A percentile compares a stretch with the other conserved stretches of the same genome.
Evolutionary conservation across 306 rosid genomes (phyloP).

Genomic region (Vicia villosa): DNA sequence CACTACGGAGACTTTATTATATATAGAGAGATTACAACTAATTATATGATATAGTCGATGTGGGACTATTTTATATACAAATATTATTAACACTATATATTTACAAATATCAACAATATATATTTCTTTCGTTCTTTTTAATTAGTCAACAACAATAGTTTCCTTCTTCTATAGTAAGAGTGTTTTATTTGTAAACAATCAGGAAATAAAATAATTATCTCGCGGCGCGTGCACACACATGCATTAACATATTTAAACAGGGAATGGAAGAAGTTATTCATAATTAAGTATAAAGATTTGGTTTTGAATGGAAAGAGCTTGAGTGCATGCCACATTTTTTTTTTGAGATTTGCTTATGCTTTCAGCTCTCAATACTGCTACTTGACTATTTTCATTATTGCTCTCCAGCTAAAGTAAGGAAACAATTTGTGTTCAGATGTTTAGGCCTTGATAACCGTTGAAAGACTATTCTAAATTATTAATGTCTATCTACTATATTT

Average conservation of each 20-base stretch:
- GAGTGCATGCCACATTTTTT: background rate
- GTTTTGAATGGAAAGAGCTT: conserved; percentile 2
- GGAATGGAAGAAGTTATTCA: background rate
- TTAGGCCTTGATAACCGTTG: background rate
- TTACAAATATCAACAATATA: background rate
- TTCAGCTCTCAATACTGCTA: conserved; percentile 6
- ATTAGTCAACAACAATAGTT: background rate
- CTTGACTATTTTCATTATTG: background rate
- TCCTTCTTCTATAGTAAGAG: conserved; percentile 15
- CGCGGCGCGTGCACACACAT: background rate
- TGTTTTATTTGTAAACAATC: conserved; percentile 8
- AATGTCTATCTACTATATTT: background rate
- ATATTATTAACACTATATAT: too few species aligned
- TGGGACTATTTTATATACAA: too few species aligned
- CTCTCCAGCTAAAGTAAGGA: conserved; percentile 13
- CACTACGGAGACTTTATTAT: too few species aligned
- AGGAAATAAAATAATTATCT: background rate
- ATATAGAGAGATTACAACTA: too few species aligned
- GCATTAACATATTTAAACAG: background rate
- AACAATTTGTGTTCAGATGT: conserved; percentile 16
- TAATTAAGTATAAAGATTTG: background rate
- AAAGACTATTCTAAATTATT: background rate
- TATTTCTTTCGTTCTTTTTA: background rate
- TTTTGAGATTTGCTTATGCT: conserved; percentile 12
- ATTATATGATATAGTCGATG: too few species aligned